Conservation (phyloP, 73 alveolate species). For the Paramecium biaurelia region DNA sequence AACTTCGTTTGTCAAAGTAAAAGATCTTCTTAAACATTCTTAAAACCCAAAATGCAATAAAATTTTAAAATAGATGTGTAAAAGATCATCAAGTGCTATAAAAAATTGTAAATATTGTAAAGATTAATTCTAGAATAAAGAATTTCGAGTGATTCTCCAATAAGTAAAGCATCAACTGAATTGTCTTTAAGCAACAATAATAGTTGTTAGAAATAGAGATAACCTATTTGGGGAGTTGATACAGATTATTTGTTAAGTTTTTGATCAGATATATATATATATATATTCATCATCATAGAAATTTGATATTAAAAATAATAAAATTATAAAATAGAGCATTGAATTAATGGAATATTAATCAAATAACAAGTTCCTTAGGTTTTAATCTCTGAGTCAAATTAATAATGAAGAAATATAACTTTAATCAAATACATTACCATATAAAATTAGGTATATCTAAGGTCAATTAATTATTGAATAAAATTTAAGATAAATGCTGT, state of each 20-base stretch:
- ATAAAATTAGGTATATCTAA: not conserved
- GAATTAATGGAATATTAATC: not conserved
- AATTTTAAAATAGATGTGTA: not conserved
- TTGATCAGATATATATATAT: not conserved
- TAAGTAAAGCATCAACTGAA: slow-evolving; percentile 39
- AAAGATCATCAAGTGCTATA: not conserved
- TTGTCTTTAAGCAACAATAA: not conserved
- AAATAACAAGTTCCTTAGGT: not conserved
- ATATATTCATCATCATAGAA: not conserved
- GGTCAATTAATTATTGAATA: not conserved
- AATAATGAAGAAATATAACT: not conserved
- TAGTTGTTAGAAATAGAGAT: slow-evolving; percentile 47
- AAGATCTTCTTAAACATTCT: not conserved
- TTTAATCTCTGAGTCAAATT: not conserved
- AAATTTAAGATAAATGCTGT: not conserved
- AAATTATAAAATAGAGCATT: not conserved
- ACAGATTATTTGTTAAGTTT: not conserved
- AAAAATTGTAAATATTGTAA: not conserved
- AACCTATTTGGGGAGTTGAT: slow-evolving; percentile 41
- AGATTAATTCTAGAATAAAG: not conserved
- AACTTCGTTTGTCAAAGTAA: slow-evolving; percentile 6
- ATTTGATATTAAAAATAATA: not conserved
- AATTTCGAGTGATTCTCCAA: not conserved
- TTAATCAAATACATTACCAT: not conserved
- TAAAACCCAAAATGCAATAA: not conserved